Evolutionary conservation across 805 yeast genomes (phyloP).

Genomic region (Wickerhamiella alocasiicola): DNA sequence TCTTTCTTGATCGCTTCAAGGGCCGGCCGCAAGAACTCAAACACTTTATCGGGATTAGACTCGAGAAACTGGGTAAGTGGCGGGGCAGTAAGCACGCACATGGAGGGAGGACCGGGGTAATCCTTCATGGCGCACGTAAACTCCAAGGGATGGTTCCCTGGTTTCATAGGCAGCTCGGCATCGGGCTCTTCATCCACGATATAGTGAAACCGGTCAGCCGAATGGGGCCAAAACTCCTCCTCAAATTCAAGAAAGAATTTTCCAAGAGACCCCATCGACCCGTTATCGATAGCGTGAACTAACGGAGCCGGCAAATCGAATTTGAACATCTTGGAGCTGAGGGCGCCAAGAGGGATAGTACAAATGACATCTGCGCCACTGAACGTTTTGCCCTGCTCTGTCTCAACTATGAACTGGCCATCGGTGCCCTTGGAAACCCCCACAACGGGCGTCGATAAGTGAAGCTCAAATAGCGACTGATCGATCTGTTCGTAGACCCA

Average conservation of each 20-base stretch:
- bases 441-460: constrained; percentile 34
- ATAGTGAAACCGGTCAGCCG: constrained; percentile 37
- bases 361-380: constrained; percentile 49
- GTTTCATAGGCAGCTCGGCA: constrained; percentile 18
- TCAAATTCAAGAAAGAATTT: constrained; percentile 62
- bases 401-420: constrained; percentile 23
- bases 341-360: constrained; percentile 65
- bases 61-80: constrained; percentile 55
- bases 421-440: constrained; percentile 19
- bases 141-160: constrained; percentile 49
- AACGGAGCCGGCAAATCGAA: constrained; percentile 40
- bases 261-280: constrained; percentile 59
- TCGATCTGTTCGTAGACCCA: constrained; percentile 34
- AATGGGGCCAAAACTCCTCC: constrained; percentile 45
- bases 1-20: constrained; percentile 23
- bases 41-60: constrained; percentile 38
- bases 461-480: constrained; percentile 26
- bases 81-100: constrained; percentile 58
- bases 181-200: constrained; percentile 28
- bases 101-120: constrained; percentile 33
- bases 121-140: constrained; percentile 49
- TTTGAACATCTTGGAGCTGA: constrained; percentile 35
- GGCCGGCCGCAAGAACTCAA: constrained; percentile 48
- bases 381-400: constrained; percentile 25
- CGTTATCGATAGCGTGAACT: constrained; percentile 33